phyloP scores from a whole-genome alignment of 2,329 filamentous ascomycete genomes.

The Metarhizium brunneum region DNA sequence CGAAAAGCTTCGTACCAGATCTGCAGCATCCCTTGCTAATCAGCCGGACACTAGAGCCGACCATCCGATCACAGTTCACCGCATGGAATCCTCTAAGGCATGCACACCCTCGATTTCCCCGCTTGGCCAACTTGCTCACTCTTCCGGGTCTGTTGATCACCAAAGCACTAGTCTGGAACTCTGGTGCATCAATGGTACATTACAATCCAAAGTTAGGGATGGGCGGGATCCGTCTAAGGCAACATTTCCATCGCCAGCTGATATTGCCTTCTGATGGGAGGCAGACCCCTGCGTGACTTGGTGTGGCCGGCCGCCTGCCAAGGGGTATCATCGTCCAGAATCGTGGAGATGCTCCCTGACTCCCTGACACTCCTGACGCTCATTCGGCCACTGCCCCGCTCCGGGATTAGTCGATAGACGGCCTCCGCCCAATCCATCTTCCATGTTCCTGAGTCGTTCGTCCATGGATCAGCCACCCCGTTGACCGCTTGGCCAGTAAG shows the following conservation, averaged over 20 bases:
- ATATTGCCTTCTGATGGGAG: background rate
- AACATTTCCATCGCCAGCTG: background rate
- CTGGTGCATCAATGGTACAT: too few relatives aligned
- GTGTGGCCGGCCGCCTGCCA: background rate
- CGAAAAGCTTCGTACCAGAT: too few relatives aligned
- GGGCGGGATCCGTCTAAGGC: too few relatives aligned
- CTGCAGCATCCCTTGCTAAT: too few relatives aligned
- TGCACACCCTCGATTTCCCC: too few relatives aligned
- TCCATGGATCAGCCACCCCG: background rate
- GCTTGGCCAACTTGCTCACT: too few relatives aligned
- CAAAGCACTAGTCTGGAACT: too few relatives aligned
- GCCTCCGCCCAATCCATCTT: background rate
- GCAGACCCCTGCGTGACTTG: background rate
- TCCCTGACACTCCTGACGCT: background rate
- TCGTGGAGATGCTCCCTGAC: background rate
- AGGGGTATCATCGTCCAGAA: background rate
- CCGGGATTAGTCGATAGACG: background rate
- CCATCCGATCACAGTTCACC: too few relatives aligned
- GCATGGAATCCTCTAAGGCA: too few relatives aligned
- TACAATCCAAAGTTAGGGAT: too few relatives aligned
- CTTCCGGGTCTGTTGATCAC: too few relatives aligned
- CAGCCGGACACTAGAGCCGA: too few relatives aligned
- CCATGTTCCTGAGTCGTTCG: background rate
- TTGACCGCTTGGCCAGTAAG: background rate
- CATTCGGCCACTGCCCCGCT: background rate